A percentile compares a stretch with the other conserved stretches of the same genome.
Conservation (phyloP, 805 yeast species). For the Ogataea ramenticola region DNA sequence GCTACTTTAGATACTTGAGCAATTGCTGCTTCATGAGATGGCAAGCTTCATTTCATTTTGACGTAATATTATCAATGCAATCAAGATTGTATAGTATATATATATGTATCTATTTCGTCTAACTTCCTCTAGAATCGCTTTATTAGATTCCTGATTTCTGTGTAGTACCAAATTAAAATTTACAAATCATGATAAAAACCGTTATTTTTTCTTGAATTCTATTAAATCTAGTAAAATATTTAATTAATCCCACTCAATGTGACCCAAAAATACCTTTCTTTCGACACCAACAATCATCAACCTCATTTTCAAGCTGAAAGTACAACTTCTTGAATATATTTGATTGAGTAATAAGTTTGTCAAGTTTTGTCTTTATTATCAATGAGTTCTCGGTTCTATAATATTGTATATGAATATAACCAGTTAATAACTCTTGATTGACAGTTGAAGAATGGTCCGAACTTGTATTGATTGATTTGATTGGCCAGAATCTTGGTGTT, state of each 20-base stretch:
- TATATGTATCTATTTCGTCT: too few species aligned
- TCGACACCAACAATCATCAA: conserved; percentile 34
- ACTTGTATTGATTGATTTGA: conserved; percentile 11
- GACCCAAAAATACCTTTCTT: conserved; percentile 22
- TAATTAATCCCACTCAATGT: conserved; percentile 5
- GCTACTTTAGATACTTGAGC: too few species aligned
- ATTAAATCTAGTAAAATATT: too few species aligned
- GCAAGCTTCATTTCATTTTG: too few species aligned
- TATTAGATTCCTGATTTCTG: too few species aligned
- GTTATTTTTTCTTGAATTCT: too few species aligned
- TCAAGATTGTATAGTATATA: too few species aligned
- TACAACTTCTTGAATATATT: conserved; percentile 18
- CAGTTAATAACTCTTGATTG: conserved; percentile 47
- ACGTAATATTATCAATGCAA: too few species aligned
- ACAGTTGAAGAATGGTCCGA: conserved; percentile 40
- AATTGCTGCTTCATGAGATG: too few species aligned
- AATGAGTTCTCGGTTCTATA: conserved; percentile 30
- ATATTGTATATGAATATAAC: conserved; percentile 77
- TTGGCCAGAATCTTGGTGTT: conserved; percentile 90
- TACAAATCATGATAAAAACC: too few species aligned
- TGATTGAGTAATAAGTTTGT: conserved; percentile 17
- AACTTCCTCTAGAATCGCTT: too few species aligned
- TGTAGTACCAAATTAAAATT: too few species aligned
- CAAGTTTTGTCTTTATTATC: conserved; percentile 19
- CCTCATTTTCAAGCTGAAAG: conserved; percentile 29